Evolutionary conservation across 306 rosid genomes (phyloP), one percentile per base, ranked within the genome.

Genomic region (Cucurbita pepo): DNA sequence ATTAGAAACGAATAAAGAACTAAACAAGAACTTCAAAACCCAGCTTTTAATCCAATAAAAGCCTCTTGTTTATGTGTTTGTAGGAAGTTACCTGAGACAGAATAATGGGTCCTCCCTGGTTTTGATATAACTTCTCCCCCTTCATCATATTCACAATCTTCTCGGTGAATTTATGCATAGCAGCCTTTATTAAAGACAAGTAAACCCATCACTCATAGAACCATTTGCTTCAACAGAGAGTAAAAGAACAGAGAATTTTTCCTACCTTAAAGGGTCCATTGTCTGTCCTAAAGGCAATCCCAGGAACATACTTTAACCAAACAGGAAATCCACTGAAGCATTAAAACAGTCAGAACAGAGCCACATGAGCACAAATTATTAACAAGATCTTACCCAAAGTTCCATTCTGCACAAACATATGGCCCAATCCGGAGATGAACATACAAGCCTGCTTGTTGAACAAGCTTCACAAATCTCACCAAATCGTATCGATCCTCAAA

Each of bases 391-490:
- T 91, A 95, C 99, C 99, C 99, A 62, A 91, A 89, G 85, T 91
- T 95, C 99, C 99, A 95, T 81, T 95, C 99, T 50, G 90, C 97
- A 77, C 99, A 95, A 8, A 84, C 45, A 79, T 81, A 95, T 48
- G 99, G 99, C 47, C 99, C 64, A 81, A 91, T 95, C 72, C 99
- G 82, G 76, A 95, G 97, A 95, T 88, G 86, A 85, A 91, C 91
- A 71, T 79, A 91, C 4, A 95, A 86, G 47, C 97, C 99, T n/a
- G 96, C 96, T 77, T 89, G 91, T 47, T 95, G 95, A 43, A 91
- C 97, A 74, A 85, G 45, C 89, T 91, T 91, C 77, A 91, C 79
- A 85, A 95, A 95, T 81, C 84, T 95, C 22, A 91, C 93, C 82
- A 95, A 83, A 82, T 95, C 91, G 69, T 79, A 95, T 79, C 91